These are phyloP conservation scores for Amphicarpaea edgeworthii DNA, from an alignment of 306 rosid genomes.

Conservation along the genomic window DNA sequence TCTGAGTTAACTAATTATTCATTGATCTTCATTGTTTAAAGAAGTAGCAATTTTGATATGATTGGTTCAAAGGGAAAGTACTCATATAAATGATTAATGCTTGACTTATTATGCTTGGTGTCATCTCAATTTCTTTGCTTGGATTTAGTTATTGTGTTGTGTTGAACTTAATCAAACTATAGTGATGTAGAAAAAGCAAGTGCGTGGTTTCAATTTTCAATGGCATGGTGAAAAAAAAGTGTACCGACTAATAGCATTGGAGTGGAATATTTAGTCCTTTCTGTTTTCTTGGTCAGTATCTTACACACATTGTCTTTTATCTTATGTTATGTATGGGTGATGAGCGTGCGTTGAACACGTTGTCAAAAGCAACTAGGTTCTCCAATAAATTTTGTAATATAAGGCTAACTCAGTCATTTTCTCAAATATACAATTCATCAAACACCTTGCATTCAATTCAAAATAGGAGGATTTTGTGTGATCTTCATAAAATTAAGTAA, in stretches of 20 bases:
- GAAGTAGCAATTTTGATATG: conserved; percentile 14
- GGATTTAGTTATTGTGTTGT: background rate
- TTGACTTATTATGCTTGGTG: no score
- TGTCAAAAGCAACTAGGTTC: no score
- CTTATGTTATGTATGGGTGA: no score
- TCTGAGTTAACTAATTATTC: conserved; percentile 35
- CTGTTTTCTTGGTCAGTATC: conserved; percentile 1
- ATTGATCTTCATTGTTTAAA: background rate
- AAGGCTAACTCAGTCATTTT: no score
- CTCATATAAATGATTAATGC: background rate
- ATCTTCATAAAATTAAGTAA: no score
- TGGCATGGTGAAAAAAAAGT: background rate
- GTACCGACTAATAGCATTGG: background rate
- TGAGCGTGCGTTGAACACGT: no score
- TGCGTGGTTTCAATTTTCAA: background rate
- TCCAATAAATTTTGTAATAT: no score
- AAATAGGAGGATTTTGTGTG: no score
- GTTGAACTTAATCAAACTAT: no score
- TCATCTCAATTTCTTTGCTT: background rate
- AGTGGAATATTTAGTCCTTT: conserved; percentile 19
- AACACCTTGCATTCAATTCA: no score
- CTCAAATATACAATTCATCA: no score
- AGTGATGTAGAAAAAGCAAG: background rate
- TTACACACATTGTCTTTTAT: no score
- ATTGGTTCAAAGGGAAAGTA: background rate